Evolutionary conservation across 345 rosid species (phyloP), one percentile per base, ranked within the genome.

Genomic region (Dipteronia sinensis): DNA sequence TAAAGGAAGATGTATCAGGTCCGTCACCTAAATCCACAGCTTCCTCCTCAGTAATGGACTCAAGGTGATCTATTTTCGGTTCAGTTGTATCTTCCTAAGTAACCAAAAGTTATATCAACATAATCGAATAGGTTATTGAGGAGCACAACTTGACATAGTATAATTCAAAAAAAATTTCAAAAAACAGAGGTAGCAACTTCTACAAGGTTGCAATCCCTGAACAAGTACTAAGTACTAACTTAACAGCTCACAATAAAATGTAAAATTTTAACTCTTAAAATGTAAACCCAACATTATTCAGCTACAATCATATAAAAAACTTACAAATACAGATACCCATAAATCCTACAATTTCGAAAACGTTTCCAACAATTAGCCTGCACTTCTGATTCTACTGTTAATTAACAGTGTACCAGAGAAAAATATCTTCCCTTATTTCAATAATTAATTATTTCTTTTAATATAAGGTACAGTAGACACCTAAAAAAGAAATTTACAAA

Each of bases 1-100:
- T 82, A 80, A 96, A 94, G 23, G 99, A 96, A 72, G 99, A 96
- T 19, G 99, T 93, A 82, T 96, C 98, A 0, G 99, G 99, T 20
- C 90, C 98, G 77, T 88, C 91, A 67, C 80, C 87, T 70, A 76
- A 72, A 76, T 80, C 85, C 72, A 64, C 86, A 1, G 73, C 72
- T 72, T 81, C 73, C 82, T 86, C 97, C 69, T 88, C 94, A 47
- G 68, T 71, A 38, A 79, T 70, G 3, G 90, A 80, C 67, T 87
- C 89, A 77, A 80, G 77, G 42, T 84, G 92, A 80, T 83, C 84
- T 81, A 79, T 84, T 82, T 80, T 86, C 0, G 87, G 70, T 67
- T 83, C 92, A 72, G 68, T 87, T 68, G 19, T 86, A 66, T 89
- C 85, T 72, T 84, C 97, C 97, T 94, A 59, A 56, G 31, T 25